Percentiles rank a stretch among this genome's conserved stretches.
phyloP scores from a whole-genome alignment of 2,329 filamentous ascomycete genomes.

The Phaeosphaeria sp. region DNA sequence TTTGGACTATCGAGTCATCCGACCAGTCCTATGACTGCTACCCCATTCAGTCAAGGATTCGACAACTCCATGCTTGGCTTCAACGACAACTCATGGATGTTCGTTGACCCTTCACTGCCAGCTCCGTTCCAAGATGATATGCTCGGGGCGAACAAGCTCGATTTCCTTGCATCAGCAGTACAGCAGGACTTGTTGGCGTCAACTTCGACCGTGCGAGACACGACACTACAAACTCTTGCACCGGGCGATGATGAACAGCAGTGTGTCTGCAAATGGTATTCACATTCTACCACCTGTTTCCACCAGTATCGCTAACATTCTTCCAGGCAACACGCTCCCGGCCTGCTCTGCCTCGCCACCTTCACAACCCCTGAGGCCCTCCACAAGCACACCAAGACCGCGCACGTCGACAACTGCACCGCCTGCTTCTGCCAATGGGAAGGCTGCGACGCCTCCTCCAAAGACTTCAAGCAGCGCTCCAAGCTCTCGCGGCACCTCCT shows the following conservation, averaged over 20 bases:
- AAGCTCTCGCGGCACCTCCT: constrained; percentile 48
- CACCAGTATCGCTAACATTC: not conserved
- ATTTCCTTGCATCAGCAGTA: constrained; percentile 37
- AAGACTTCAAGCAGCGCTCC: constrained; percentile 50
- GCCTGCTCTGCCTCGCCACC: constrained; percentile 34
- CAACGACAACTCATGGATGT: constrained; percentile 37
- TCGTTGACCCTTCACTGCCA: constrained; percentile 31
- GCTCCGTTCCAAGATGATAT: constrained; percentile 18
- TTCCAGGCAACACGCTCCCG: constrained; percentile 33
- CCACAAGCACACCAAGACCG: constrained; percentile 45
- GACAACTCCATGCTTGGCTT: constrained; percentile 28
- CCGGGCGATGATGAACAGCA: constrained; percentile 15
- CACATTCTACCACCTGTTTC: not conserved
- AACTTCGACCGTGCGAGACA: constrained; percentile 14
- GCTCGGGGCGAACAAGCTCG: constrained; percentile 29
- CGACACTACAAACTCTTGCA: constrained; percentile 1
- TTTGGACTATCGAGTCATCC: constrained; percentile 33
- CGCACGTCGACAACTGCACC: constrained; percentile 44
- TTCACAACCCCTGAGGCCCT: constrained; percentile 39
- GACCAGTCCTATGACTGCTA: constrained; percentile 27
- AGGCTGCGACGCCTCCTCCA: constrained; percentile 39
- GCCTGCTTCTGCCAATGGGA: constrained; percentile 48
- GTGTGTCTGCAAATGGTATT: constrained; percentile 42
- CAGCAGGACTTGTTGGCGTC: constrained; percentile 35
- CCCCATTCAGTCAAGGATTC: constrained; percentile 20